phyloP scores from a whole-genome alignment of 805 yeast genomes.

The Debaryomyces castellii region DNA sequence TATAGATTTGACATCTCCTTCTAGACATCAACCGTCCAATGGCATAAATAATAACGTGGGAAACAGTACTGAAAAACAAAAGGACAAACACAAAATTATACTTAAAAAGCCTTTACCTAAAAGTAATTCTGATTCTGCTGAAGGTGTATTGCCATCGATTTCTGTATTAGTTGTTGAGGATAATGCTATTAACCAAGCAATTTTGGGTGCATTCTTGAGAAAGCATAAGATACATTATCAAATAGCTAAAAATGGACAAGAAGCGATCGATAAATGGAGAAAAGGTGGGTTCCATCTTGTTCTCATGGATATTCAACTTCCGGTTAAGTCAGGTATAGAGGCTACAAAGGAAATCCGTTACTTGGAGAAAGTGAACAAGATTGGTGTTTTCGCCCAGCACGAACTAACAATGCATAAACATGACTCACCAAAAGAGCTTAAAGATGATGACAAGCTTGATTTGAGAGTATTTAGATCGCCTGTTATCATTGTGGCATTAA shows the following conservation, averaged over 20 bases:
- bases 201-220: slow-evolving; percentile 83
- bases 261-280: slow-evolving; percentile 93
- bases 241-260: slow-evolving; percentile 90
- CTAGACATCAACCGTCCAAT: not conserved
- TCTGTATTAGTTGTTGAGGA: slow-evolving; percentile 95
- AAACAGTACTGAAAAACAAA: not conserved
- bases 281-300: slow-evolving; percentile 93
- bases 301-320: slow-evolving; percentile 95
- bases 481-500: slow-evolving; percentile 95
- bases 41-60: not conserved
- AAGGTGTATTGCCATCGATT: slow-evolving; percentile 80
- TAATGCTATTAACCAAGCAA: slow-evolving; percentile 89
- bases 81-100: not conserved
- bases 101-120: slow-evolving; percentile 3
- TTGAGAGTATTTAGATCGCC: slow-evolving; percentile 76
- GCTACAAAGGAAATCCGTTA: slow-evolving; percentile 91
- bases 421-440: slow-evolving; percentile 22
- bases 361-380: slow-evolving; percentile 74
- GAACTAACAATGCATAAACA: slow-evolving; percentile 22
- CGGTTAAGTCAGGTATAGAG: slow-evolving; percentile 93
- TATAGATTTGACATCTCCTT: not conserved
- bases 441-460: slow-evolving; percentile 57
- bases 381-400: slow-evolving; percentile 62
- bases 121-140: slow-evolving; percentile 35
- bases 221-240: slow-evolving; percentile 81